Conservation (phyloP, 768 basidiomycete genomes). For the Macrolepiota albuminosa region DNA sequence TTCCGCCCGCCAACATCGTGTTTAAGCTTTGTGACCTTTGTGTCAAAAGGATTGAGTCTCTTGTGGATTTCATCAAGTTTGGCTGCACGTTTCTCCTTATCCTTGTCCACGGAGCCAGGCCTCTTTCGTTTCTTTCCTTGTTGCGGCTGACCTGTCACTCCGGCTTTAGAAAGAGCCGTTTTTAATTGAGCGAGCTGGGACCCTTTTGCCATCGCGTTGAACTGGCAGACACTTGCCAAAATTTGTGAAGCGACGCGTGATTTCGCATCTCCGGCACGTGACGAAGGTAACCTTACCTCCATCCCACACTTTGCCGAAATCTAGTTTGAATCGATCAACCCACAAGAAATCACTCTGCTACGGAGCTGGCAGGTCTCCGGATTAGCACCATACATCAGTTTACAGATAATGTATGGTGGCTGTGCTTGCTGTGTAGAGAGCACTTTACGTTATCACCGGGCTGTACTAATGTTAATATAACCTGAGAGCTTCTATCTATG, state of each 20-base stretch:
- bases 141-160: conserved; percentile 58
- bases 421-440: neutral
- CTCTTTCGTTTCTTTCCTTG: conserved; percentile 70
- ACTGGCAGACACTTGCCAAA: conserved; percentile 6
- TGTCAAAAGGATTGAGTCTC: conserved; percentile 90
- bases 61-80: conserved; percentile 81
- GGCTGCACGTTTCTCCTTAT: conserved; percentile 76
- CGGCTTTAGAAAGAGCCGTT: conserved; percentile 73
- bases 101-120: conserved; percentile 54
- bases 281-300: neutral
- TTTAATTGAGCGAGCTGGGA: conserved; percentile 93
- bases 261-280: neutral
- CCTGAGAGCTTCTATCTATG: neutral
- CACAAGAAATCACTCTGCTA: too few species aligned
- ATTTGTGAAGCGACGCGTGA: conserved; percentile 8
- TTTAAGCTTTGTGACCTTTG: conserved; percentile 87
- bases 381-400: neutral
- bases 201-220: conserved; percentile 59
- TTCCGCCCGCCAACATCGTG: conserved; percentile 90
- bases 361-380: too few species aligned
- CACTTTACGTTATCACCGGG: neutral
- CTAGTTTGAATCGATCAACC: neutral
- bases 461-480: neutral
- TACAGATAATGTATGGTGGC: neutral
- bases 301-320: neutral